phyloP scores from a whole-genome alignment of 108 stramenopile genomes.

The Skeletonema menzelii region DNA sequence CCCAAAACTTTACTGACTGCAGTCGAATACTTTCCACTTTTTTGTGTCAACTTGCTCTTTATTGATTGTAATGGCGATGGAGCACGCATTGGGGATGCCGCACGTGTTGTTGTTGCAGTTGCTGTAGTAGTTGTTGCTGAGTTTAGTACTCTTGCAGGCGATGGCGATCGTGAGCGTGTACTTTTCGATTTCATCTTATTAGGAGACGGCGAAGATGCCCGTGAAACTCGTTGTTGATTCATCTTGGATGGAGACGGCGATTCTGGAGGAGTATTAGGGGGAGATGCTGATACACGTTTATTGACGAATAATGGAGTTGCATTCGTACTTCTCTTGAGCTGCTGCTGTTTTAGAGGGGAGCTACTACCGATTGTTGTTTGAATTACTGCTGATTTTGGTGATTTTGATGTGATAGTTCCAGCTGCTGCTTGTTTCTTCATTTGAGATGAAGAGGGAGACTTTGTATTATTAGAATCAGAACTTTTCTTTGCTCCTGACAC shows the following conservation, averaged over 20 bases:
- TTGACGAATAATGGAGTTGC: background rate
- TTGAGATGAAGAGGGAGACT: background rate
- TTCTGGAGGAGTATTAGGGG: slow-evolving; percentile 5
- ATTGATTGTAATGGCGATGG: slow-evolving; percentile 14
- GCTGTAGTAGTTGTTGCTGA: background rate
- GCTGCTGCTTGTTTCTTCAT: background rate
- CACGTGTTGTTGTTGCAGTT: slow-evolving; percentile 9
- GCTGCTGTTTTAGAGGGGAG: background rate
- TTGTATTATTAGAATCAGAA: background rate
- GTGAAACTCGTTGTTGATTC: background rate
- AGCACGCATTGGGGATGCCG: slow-evolving; percentile 31
- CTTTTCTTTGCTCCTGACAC: background rate
- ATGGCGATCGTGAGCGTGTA: background rate
- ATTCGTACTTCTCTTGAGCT: too few relatives aligned
- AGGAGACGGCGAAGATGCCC: slow-evolving; percentile 1
- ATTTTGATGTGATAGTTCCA: background rate
- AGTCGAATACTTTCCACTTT: slow-evolving; percentile 30
- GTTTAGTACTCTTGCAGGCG: background rate
- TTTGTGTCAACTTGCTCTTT: slow-evolving; percentile 13
- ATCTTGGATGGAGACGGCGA: background rate
- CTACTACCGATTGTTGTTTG: slow-evolving; percentile 1
- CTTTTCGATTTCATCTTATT: background rate
- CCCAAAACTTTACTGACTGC: slow-evolving; percentile 23
- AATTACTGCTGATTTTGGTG: background rate
- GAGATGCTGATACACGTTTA: background rate